Conservation (phyloP, 2,329 filamentous ascomycete genomes). For the Paraphaeosphaeria minitans region DNA sequence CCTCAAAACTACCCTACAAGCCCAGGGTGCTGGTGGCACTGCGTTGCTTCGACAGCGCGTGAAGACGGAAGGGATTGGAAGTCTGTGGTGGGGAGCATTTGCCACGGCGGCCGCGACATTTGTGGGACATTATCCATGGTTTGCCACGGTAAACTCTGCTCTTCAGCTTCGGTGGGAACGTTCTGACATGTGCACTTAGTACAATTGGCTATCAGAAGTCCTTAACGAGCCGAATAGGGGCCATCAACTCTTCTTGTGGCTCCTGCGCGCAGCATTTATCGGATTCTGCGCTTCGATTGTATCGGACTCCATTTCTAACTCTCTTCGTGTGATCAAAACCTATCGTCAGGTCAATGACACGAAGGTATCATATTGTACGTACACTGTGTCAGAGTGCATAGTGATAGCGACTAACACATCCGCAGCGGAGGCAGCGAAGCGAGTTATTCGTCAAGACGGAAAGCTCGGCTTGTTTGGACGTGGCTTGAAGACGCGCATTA, state of each 20-base stretch:
- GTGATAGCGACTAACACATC: not conserved
- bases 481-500: conserved; percentile 35
- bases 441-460: conserved; percentile 33
- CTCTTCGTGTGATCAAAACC: conserved; percentile 35
- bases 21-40: conserved; percentile 31
- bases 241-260: conserved; percentile 27
- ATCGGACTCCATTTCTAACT: conserved; percentile 37
- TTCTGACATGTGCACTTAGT: conserved; percentile 8
- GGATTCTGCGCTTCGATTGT: conserved; percentile 37
- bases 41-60: conserved; percentile 30
- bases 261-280: conserved; percentile 34
- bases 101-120: conserved; percentile 39
- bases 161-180: not conserved
- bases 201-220: conserved; percentile 32
- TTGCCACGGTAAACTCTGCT: conserved; percentile 18
- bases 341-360: conserved; percentile 39
- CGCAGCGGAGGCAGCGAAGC: conserved; percentile 27
- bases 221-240: conserved; percentile 29
- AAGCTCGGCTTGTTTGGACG: conserved; percentile 31
- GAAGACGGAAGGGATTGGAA: conserved; percentile 30
- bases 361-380: conserved; percentile 27
- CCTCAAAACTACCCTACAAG: conserved; percentile 35
- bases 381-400: not conserved
- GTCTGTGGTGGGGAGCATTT: conserved; percentile 40
- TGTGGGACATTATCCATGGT: conserved; percentile 39